These are phyloP conservation scores for Citrus trifoliata DNA, from an alignment of 345 rosid species.

Conservation along the genomic window DNA sequence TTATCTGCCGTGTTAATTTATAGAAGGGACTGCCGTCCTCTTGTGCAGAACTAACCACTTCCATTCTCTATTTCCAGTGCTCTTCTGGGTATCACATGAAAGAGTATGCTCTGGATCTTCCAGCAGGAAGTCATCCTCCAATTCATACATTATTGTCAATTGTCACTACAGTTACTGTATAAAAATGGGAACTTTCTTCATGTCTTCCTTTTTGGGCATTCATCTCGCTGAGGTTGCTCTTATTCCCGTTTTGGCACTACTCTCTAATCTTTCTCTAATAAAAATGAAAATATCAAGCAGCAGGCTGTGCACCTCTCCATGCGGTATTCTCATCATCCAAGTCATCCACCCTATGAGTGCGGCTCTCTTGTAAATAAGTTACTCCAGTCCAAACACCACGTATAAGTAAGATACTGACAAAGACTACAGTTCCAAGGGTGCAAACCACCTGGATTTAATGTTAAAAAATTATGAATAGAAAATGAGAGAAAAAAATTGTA, in stretches of 20 bases:
- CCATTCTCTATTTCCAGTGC: background rate
- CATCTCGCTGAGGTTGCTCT: background rate
- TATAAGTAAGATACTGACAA: constrained; percentile 60
- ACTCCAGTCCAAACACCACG: constrained; percentile 58
- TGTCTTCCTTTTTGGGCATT: background rate
- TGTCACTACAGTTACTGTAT: background rate
- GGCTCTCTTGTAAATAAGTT: constrained; percentile 50
- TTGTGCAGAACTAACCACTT: background rate
- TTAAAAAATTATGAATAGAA: background rate
- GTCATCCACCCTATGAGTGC: constrained; percentile 22
- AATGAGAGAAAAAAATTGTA: background rate
- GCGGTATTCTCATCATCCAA: constrained; percentile 29
- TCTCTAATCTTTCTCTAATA: background rate
- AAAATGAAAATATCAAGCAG: constrained; percentile 19
- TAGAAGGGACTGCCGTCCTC: background rate
- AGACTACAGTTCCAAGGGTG: constrained; percentile 64
- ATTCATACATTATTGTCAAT: background rate
- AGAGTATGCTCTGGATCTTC: background rate
- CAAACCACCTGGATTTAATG: constrained; percentile 52
- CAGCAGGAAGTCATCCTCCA: background rate
- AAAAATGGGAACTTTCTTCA: background rate
- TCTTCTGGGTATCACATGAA: background rate
- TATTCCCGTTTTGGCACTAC: background rate
- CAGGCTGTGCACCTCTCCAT: constrained; percentile 55
- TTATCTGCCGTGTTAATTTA: background rate